These are phyloP conservation scores for Euphorbia pulcherrima DNA, from an alignment of 345 rosid species.

Conservation along the genomic window DNA sequence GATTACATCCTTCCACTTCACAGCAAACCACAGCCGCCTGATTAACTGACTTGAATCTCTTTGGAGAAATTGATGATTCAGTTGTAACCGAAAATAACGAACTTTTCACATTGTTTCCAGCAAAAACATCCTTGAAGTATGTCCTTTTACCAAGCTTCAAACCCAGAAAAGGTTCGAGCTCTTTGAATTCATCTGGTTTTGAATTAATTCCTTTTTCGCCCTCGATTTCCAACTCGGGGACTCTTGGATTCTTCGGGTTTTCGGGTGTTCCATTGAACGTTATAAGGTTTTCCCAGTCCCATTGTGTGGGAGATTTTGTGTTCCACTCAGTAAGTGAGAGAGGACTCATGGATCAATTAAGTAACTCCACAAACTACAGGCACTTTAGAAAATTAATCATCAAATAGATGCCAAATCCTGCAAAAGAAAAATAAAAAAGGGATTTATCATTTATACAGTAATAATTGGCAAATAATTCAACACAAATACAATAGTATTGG, in stretches of 20 bases:
- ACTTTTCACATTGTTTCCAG: conserved; percentile 42
- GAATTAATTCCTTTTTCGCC: conserved; percentile 58
- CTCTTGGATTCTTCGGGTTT: conserved; percentile 44
- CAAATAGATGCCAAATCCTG: conserved; percentile 26
- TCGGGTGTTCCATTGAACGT: conserved; percentile 55
- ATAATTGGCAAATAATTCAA: neutral
- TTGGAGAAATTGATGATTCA: conserved; percentile 44
- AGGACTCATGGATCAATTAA: conserved; percentile 47
- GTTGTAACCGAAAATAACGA: conserved; percentile 35
- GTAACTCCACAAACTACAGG: conserved; percentile 6
- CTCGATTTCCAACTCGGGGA: conserved; percentile 57
- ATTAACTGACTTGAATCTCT: conserved; percentile 56
- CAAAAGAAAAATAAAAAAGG: conserved; percentile 12
- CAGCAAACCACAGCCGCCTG: conserved; percentile 49
- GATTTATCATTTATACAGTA: neutral
- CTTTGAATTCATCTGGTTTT: too few relatives aligned
- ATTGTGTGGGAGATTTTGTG: conserved; percentile 52
- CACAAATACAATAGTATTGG: neutral
- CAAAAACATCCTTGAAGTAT: conserved; percentile 61
- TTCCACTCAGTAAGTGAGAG: conserved; percentile 76
- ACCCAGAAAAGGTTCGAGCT: conserved; percentile 72
- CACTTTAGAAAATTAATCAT: conserved; percentile 7
- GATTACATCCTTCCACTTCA: conserved; percentile 83
- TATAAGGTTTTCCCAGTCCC: conserved; percentile 79
- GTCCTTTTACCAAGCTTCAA: conserved; percentile 76